These are phyloP conservation scores for Colletotrichum tofieldiae DNA, from an alignment of 2,329 filamentous ascomycete genomes.

Conservation along the genomic window DNA sequence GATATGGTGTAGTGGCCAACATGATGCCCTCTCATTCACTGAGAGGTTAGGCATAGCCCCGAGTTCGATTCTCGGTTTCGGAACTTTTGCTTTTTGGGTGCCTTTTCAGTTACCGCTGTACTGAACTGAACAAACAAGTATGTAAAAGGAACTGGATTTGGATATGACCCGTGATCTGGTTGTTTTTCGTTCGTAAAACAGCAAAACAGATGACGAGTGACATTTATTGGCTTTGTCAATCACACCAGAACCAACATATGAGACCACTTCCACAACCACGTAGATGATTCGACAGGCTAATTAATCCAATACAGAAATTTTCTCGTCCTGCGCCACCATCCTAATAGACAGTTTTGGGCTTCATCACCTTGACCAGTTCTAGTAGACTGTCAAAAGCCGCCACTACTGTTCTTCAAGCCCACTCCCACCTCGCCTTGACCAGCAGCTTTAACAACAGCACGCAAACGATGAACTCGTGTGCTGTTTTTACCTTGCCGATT, in stretches of 20 bases:
- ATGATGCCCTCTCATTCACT: slow-evolving; percentile 32
- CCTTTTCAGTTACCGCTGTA: no score
- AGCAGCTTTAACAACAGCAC: not conserved
- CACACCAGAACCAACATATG: not conserved
- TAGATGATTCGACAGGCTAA: not conserved
- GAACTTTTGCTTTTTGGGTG: slow-evolving; percentile 9
- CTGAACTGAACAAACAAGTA: no score
- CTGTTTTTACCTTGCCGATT: not conserved
- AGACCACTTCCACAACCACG: no score
- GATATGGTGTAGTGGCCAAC: slow-evolving; percentile 42
- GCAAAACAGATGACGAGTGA: not conserved
- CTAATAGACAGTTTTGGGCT: not conserved
- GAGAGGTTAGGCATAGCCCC: slow-evolving; percentile 40
- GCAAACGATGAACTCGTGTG: not conserved
- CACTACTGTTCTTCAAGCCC: not conserved
- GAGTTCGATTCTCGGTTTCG: slow-evolving; percentile 41
- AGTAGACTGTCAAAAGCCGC: not conserved
- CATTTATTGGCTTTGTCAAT: no score
- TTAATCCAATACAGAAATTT: not conserved
- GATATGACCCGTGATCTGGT: no score
- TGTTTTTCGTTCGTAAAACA: no score
- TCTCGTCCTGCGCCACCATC: not conserved
- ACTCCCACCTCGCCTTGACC: not conserved
- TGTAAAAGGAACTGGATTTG: not conserved
- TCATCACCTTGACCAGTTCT: not conserved